Base-by-base conservation (phyloP, 2,329 filamentous ascomycete genomes). In the Pleomassaria siparia region DNA sequence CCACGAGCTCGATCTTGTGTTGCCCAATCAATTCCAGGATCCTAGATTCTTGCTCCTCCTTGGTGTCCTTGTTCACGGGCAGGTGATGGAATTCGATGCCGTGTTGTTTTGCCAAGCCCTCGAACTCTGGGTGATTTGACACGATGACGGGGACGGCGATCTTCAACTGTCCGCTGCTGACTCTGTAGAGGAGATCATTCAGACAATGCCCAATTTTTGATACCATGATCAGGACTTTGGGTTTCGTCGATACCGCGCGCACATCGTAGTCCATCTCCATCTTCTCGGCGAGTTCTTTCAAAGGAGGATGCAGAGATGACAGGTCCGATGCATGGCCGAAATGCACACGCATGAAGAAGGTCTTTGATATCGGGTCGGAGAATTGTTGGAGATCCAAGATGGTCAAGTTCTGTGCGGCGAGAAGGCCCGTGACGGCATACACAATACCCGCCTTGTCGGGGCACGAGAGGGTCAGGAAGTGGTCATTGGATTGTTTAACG, bases 261-360 rank as follows among this genome's bases (percentile, higher is more conserved):
- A 94, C 80, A 59, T 88, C 79, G 74, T 87, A 90, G 60, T 83
- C 77, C 84, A 90, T 87, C 48, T 77, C 64, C 73, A 89, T 81
- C 21, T 84, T 76, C 43, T 73, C 60, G 2, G 86, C 86, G 43
- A 89, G 82, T 33, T 76, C 71, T 22, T 76, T 72, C 59, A 92
- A 85, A 6, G 81, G 78, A 76, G 76, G 40, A 76, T 80, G 51
- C 72, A 77, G 48, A 49, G 30, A 50, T 67, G 58, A 69, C 6
- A 76, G 72, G 29, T 77, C 69, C 5, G 69, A 56, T 3, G 76
- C 77, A 50, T 86, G 81, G 9, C 83, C 86, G 29, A 92, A 92
- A 71, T 91, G 88, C 59, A 92, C 87, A 67, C 89, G 83, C 89
- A 94, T 92, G 76, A 94, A 94, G 77, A 94, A 94, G 48, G 81